Base-by-base conservation (phyloP, 2,329 filamentous ascomycete species). In the Ophiosphaerella korrae region DNA sequence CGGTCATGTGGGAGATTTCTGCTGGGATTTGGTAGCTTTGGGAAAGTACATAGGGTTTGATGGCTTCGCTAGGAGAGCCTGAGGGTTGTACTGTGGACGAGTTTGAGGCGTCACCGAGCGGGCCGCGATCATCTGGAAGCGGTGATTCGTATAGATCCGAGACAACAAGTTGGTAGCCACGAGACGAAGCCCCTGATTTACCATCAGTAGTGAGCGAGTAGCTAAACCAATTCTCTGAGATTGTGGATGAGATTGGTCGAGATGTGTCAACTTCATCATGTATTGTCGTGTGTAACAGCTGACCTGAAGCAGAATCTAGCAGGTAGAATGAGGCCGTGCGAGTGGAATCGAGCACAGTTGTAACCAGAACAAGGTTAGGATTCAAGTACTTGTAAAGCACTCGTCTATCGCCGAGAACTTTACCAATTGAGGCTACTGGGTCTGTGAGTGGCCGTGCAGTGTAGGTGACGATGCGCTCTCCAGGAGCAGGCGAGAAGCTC, bases 331-430 rank as follows among this genome's bases (percentile, higher is more conserved):
- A 87, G 7, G 91, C 84, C 1, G 81, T 81, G 3, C 78, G 81
- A 2, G 80, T 67, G 9, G 78, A 76, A 18, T 87, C 82, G 31
- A 88, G 81, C 2, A 86, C 76, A 1, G 89, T 81, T 1, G 89
- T 89, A 39, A 96, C 80, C 0, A 97, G 82, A 2, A 92, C 80
- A 6, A 90, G 83, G 74, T 96, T 97, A 0, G 90, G 86, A 76
- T 95, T 96, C 35, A 99, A 78, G 71, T 97, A 97, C 77, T 99
- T 99, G 84, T 99, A 99, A 57, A 93, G 84, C 41, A 99, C 94
- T n/a, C 87, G 87, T 37, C 94, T 85, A 67, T 99, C 89, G 23
- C 92, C 92, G 18, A 99, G 83, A 1, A 97, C 94, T 52, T 90
- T 91, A 8, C 94, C 94, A 62, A 99, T 96, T 0, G 94, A 97